Percentiles rank a stretch among this genome's conserved stretches.
These are phyloP conservation scores for Saccharum spontaneum DNA, from an alignment of 176 grass and related monocot genomes.

Conservation along the genomic window DNA sequence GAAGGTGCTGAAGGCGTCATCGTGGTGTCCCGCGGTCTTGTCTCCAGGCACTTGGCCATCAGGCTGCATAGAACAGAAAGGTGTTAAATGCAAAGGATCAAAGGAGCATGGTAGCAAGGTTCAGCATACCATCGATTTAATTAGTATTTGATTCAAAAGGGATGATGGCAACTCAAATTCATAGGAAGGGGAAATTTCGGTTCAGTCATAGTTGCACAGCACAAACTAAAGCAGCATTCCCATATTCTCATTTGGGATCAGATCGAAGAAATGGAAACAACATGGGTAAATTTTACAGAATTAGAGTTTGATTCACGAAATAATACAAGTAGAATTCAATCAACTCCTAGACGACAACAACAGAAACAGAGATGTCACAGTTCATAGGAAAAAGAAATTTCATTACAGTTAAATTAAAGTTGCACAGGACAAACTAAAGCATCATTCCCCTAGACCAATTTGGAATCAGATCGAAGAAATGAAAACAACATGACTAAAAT, in stretches of 20 bases:
- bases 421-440: not conserved
- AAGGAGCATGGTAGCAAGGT: not conserved
- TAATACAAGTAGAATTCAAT: not conserved
- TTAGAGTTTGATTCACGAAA: not conserved
- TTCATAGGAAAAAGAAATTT: not conserved
- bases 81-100: not conserved
- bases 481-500: not conserved
- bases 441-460: not conserved
- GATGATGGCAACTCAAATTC: not conserved
- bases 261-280: not conserved
- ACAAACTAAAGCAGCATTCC: not conserved
- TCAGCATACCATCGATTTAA: not conserved
- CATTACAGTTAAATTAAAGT: too few species aligned
- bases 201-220: not conserved
- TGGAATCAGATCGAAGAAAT: not conserved
- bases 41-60: slow-evolving; percentile 78
- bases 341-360: not conserved
- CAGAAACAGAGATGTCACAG: not conserved
- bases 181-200: not conserved
- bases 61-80: slow-evolving; percentile 37
- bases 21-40: slow-evolving; percentile 58
- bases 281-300: not conserved
- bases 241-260: not conserved
- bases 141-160: not conserved
- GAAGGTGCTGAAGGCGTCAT: slow-evolving; percentile 81